Evolutionary conservation across 257 asterid genomes (phyloP), one percentile per base, ranked within the genome.

Genomic region (Anisodus acutangulus): DNA sequence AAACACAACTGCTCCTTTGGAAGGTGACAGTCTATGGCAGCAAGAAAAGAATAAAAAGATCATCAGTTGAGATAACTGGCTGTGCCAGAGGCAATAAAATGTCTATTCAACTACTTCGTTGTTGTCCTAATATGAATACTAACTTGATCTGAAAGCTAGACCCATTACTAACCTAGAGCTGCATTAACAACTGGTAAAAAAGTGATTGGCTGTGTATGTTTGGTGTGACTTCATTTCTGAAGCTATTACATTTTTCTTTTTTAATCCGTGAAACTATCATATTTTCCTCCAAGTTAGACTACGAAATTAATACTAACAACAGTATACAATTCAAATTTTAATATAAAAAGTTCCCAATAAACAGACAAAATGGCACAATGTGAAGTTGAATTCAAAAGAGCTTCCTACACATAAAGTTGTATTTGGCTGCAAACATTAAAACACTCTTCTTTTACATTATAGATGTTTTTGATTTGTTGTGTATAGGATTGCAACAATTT

Each of bases 381-480:
- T 76, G 63, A 26, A 76, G 22, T 35, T 67, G 19, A 37, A 12
- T 35, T 12, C 19, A 35, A 43, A 68, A 39, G 26, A 68, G 26
- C 26, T 68, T 68, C 76, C 76, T 37, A 53, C 39, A 45, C 63
- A 13, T 53, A 78, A 45, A 1, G 11, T 37, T 53, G 17, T 45
- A n/a, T 49, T 49, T 49, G 55, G 10, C 55, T 6, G 55, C 9
- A 9, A 49, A 49, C 55, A 7, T 49, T 5, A 49, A 49, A 49
- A 49, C 55, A 49, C 6, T 49, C 55, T 49, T 0, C 11, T 7
- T 49, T 49, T 9, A 3, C 55, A 49, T 49, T 9, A 49, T 4
- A 9, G 16, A 71, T 71, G 79, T 41, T 69, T 69, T 69, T 67
- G 7, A 69, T 16, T 41, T 69, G 78, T 41, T 69, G 78, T 39